A percentile compares a stretch with the other conserved stretches of the same genome.
These are phyloP conservation scores for Coffea humblotiana DNA, from an alignment of 305 asterid species.

Conservation along the genomic window DNA sequence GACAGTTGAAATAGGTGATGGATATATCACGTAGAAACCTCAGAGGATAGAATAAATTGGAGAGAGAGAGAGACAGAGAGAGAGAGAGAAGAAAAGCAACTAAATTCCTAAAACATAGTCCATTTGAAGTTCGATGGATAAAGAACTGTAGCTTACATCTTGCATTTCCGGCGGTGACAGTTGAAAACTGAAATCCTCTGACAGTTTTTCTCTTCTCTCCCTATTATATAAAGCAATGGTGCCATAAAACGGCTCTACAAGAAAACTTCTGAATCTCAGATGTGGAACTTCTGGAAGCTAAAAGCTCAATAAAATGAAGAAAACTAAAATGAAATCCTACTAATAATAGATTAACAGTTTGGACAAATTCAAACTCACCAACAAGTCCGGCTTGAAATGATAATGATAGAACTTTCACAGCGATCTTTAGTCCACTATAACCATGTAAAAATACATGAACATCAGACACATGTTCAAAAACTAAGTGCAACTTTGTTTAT, in stretches of 20 bases:
- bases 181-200: conserved; percentile 90
- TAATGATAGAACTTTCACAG: conserved; percentile 90
- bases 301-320: conserved; percentile 24
- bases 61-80: neutral
- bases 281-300: conserved; percentile 25
- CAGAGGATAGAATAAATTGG: neutral
- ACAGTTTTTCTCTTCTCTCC: conserved; percentile 99
- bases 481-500: neutral
- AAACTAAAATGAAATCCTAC: conserved; percentile 14
- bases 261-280: conserved; percentile 67
- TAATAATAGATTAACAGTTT: conserved; percentile 21
- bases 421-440: conserved; percentile 92
- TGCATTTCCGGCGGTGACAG: conserved; percentile 67
- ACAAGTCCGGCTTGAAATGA: conserved; percentile 94
- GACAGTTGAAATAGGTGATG: conserved; percentile 24
- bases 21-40: conserved; percentile 1
- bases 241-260: conserved; percentile 99
- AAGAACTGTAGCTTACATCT: conserved; percentile 61
- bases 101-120: conserved; percentile 4
- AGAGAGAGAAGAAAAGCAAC: neutral
- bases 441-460: conserved; percentile 29
- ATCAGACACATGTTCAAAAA: conserved; percentile 1
- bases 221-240: conserved; percentile 94
- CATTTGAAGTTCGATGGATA: conserved; percentile 9
- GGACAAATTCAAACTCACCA: conserved; percentile 69